Base-by-base conservation (phyloP, 768 basidiomycete species). In the Astraeus odoratus region DNA sequence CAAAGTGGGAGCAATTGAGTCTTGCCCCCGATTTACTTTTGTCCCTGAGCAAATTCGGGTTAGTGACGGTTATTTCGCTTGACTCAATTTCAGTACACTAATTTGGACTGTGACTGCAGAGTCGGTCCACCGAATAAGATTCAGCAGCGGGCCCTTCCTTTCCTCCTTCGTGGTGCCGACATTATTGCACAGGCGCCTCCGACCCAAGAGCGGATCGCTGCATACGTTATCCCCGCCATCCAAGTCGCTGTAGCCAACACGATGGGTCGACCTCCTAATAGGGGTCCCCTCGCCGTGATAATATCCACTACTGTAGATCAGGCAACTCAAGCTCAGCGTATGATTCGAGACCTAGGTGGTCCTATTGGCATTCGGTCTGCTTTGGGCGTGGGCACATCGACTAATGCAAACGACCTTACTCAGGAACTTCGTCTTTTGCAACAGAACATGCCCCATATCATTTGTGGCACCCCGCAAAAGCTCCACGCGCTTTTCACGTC, bases 121-220 rank as follows among this genome's bases (percentile, higher is more conserved):
- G 84, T 98, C 50, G 94, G 95, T 1, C 96, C 96, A 2, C 96
- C 96, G 5, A 97, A 97, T 66, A 99, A 99, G 72, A 96, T 99
- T 53, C 96, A 98, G 66, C 92, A 95, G 59, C 80, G 95, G 39
- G 94, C 96, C 36, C 71, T 99, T 40, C 96, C 96, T 6, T 97
- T 97, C 69, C 79, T 99, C 48, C 74, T 98, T 26, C 80, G 86
- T 42, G 94, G 92, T 7, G 80, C 91, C 29, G 96, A 99, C 57
- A 97, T 98, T 58, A 98, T 99, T 57, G 94, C 95, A 8, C 96
- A 99, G 67, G 96, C 95, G 8, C 96, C 96, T 38, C 94, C 96
- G 1, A 98, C 96, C 0, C 95, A 97, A 63, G 96, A 99, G 63
- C 78, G 96, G 37, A 99, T 99, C 56, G 94, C 95, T 19, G 92